Base-by-base conservation (phyloP, 1,139 yeast species). In the Candida glucosophila region DNA sequence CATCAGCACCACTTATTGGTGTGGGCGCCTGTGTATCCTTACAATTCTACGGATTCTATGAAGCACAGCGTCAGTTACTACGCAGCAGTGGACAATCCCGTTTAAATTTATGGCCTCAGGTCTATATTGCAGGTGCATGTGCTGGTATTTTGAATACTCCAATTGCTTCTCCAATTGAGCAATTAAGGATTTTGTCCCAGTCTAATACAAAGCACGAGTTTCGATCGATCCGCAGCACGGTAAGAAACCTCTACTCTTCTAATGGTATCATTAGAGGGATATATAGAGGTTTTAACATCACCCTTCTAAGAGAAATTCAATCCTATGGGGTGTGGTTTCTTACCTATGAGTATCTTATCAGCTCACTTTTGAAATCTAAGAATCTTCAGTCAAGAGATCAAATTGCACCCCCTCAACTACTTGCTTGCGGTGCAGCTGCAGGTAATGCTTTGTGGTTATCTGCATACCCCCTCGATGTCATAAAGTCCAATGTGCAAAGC, bases 241-340 rank as follows among this genome's bases (percentile, higher is more conserved):
- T 64, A n/a, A 40, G 42, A 22, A 52, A 63, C 32, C 76, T 80
- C 10, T 58, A 61, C 36, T 24, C 38, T 5, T 34, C 51, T 0
- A 52, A 68, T 17, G 90, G 90, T 1, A 18, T 66, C 9, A 33
- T 37, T 6, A 40, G 40, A 6, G 85, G 82, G 0, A 41, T 78
- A 2, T 77, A 65, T 40, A 55, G 88, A 31, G 88, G 88, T 0
- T 55, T 61, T 15, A 52, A 61, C 5, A 66, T 80, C 28, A 80
- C 92, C 0, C 41, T 77, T 3, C 28, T 71, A 4, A 60, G 92
- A 36, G 93, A 81, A 43, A 61, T 75, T 6, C 92, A 81, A 44
- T 88, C 90, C 0, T 80, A 80, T 41, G 93, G 93, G 10, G 75
- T 78, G 10, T 81, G 92, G 92, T 81, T 81, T 39, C 52, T 77